Conservation (phyloP, 371 early-diverging fungal genomes). For the Rhizomucor pusillus region DNA sequence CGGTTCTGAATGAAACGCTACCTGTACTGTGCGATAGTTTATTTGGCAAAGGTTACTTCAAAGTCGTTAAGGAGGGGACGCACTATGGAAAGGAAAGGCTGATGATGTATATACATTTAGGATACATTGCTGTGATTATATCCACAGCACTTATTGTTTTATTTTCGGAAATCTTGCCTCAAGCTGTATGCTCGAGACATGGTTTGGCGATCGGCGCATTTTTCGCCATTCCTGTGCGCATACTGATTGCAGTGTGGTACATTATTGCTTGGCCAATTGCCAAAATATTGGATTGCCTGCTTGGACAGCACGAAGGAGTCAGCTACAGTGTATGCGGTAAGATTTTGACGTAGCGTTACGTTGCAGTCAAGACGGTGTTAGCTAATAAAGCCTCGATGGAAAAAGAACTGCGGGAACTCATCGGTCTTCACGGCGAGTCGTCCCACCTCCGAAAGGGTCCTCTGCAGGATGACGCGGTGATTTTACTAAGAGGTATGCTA, state of each 20-base stretch:
- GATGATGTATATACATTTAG: slow-evolving; percentile 20
- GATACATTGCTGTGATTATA: slow-evolving; percentile 69
- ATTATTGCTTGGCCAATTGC: slow-evolving; percentile 82
- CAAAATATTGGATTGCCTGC: slow-evolving; percentile 66
- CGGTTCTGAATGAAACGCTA: slow-evolving; percentile 81
- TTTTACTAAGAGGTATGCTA: slow-evolving; percentile 62
- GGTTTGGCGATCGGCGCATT: slow-evolving; percentile 79
- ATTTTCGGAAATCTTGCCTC: slow-evolving; percentile 88
- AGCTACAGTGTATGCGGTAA: slow-evolving; percentile 62
- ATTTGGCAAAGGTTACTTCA: slow-evolving; percentile 55
- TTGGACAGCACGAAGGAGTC: slow-evolving; percentile 70
- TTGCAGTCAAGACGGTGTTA: background rate
- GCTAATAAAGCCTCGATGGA: background rate
- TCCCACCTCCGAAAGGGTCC: slow-evolving; percentile 42
- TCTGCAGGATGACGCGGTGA: slow-evolving; percentile 37
- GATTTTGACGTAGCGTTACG: background rate
- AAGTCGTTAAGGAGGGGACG: slow-evolving; percentile 10
- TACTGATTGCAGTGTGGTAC: slow-evolving; percentile 61
- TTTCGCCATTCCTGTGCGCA: slow-evolving; percentile 72
- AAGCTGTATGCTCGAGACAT: slow-evolving; percentile 79
- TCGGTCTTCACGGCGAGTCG: slow-evolving; percentile 63
- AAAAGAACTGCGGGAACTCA: slow-evolving; percentile 72
- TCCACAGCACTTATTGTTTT: slow-evolving; percentile 77
- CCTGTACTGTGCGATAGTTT: slow-evolving; percentile 74
- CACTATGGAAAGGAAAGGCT: slow-evolving; percentile 9